phyloP scores from a whole-genome alignment of 331 rosid genomes.

The Malus hybrid region DNA sequence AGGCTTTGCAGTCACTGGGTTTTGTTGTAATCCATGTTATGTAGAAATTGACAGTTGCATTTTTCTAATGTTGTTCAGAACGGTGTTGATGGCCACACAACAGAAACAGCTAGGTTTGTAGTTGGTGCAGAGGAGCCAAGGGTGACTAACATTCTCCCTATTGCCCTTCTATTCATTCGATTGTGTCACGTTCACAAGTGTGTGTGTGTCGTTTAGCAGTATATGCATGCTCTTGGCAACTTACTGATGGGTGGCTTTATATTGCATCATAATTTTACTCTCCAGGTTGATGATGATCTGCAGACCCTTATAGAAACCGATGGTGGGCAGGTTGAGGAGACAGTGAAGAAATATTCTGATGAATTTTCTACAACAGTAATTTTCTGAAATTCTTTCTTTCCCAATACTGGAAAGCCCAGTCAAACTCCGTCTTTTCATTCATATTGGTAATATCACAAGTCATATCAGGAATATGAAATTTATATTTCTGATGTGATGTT shows the following conservation, averaged over 20 bases:
- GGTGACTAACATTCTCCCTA: constrained; percentile 11
- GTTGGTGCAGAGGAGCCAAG: constrained; percentile 9
- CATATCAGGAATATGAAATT: too few species aligned
- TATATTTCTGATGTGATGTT: background rate
- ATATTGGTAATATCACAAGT: too few species aligned
- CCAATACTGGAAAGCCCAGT: background rate
- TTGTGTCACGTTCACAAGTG: background rate
- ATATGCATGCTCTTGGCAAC: background rate
- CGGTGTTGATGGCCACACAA: background rate
- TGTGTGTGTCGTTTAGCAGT: background rate
- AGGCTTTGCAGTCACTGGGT: background rate
- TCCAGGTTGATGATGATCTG: constrained; percentile 24
- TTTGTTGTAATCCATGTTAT: background rate
- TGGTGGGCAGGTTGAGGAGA: constrained; percentile 33
- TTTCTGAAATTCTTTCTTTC: constrained; percentile 18
- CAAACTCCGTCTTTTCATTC: background rate
- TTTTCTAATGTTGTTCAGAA: background rate
- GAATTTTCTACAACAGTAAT: constrained; percentile 53
- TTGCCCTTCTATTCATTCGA: background rate
- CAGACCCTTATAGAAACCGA: constrained; percentile 43
- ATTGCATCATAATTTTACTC: too few species aligned
- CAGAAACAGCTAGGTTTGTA: background rate
- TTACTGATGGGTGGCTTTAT: too few species aligned
- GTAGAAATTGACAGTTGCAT: background rate
- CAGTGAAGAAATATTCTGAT: constrained; percentile 40